Conservation (phyloP, 2,329 filamentous ascomycete genomes). For the Hymenoscyphus linearis region DNA sequence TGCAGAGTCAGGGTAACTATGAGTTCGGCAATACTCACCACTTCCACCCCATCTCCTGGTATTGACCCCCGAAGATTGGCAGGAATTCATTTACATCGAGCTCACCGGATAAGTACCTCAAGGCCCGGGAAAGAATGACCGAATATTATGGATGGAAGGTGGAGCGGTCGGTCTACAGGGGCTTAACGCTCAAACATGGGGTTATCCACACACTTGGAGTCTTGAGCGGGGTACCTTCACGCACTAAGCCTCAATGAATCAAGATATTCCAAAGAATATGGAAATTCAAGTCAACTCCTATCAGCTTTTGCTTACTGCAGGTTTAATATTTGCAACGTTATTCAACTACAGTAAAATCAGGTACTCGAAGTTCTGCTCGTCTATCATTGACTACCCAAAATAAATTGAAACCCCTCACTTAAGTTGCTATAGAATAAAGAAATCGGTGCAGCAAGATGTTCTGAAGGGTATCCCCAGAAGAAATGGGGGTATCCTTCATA, state of each 20-base stretch:
- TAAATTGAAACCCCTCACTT: slow-evolving; percentile 14
- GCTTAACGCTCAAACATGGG: not conserved
- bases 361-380: not conserved
- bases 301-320: not conserved
- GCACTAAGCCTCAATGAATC: not conserved
- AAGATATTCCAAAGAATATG: not conserved
- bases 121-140: not conserved
- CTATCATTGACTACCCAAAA: not conserved
- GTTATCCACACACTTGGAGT: not conserved
- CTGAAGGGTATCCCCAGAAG: slow-evolving; percentile 34
- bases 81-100: not conserved
- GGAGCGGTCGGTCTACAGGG: not conserved
- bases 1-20: no score
- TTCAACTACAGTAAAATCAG: not conserved
- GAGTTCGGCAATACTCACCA: not conserved
- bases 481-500: slow-evolving; percentile 35
- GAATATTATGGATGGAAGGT: not conserved
- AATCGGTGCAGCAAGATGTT: slow-evolving; percentile 9
- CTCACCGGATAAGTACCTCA: not conserved
- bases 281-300: not conserved
- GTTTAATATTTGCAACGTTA: not conserved
- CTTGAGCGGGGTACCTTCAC: not conserved
- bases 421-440: slow-evolving; percentile 11
- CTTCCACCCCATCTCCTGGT: not conserved
- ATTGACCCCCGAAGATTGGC: not conserved